Base-by-base conservation (phyloP, 1,284 basidiomycete species). In the Puccinia triticina region DNA sequence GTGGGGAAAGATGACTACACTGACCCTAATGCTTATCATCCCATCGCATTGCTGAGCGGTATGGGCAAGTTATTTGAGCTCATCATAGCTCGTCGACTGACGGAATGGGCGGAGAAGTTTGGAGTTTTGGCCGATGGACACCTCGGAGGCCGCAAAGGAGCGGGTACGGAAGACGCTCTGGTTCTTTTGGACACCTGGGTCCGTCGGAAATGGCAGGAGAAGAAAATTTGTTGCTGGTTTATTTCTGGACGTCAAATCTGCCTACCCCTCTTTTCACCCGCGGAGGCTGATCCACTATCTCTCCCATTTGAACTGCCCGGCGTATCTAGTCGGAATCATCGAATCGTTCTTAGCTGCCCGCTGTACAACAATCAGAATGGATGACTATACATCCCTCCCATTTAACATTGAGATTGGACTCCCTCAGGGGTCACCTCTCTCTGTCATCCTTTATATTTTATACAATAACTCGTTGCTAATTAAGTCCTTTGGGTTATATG, bases 161-260 rank as follows among this genome's bases (percentile, higher is more conserved):
- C 18, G 18, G 16, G 43, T 16, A 46, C 46, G 7, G 40, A 43
- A 12, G 40, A 43, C 12, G 40, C 40, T 12, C 12, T 43, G 12
- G 4, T 43, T 43, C 7, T 12, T 12, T 43, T 43, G 40, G 40
- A 43, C 4, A 4, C 4, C 40, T 43, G 40, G 40, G 12, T 12
- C 40, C 4, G 12, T 7, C 7, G 7, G 4, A 43, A 43, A 12
- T 43, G 40, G 40, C n/a, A 43, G 40, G 40, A 12, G 12, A 43
- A 12, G 40, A 43, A 43, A 43, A 12, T 7, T 43, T 43, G 40
- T 43, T 4, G 43, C n/a, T 23, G 71, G 43, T 46, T 26, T 74
- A 14, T 71, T 71, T 32, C 32, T 73, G 23, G 71, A 73, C n/a
- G 43, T 73, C n/a, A 73, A 48, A n/a, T 73, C 71, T 14, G 71